phyloP scores from a whole-genome alignment of 805 yeast species.

The Ogataea pignaliae region DNA sequence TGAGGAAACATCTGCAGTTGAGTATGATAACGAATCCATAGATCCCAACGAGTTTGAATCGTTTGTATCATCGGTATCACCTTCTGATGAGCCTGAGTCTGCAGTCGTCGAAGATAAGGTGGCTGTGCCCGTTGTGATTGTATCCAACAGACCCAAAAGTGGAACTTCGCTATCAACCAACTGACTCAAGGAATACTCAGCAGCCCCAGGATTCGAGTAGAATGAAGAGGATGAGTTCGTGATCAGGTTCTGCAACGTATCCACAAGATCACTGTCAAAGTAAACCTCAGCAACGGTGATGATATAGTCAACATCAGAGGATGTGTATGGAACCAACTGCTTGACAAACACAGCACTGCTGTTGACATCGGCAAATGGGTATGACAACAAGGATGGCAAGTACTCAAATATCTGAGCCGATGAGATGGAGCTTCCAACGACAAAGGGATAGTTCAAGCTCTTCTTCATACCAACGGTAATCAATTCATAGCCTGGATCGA shows the following conservation, averaged over 20 bases:
- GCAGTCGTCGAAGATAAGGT: conserved; percentile 2
- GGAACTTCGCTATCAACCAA: conserved; percentile 74
- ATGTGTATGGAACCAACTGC: conserved; percentile 71
- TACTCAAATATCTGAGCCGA: conserved; percentile 84
- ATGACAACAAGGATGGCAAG: conserved; percentile 67
- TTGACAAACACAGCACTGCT: conserved; percentile 48
- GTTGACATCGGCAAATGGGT: conserved; percentile 44
- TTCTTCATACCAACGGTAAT: conserved; percentile 76
- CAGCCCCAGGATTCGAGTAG: conserved; percentile 53
- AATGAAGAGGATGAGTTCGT: conserved; percentile 49
- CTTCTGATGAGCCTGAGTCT: conserved; percentile 8
- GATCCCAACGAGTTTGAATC: conserved; percentile 21
- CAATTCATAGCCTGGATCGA: conserved; percentile 45
- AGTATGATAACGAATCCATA: conserved; percentile 18
- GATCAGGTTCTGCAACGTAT: conserved; percentile 45
- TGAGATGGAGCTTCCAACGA: conserved; percentile 64
- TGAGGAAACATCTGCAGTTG: conserved; percentile 9
- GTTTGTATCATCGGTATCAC: conserved; percentile 4
- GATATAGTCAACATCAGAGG: conserved; percentile 52
- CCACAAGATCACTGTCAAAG: conserved; percentile 56
- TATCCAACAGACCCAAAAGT: conserved; percentile 37
- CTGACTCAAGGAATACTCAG: conserved; percentile 53
- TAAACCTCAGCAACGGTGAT: conserved; percentile 87
- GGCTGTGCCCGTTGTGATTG: conserved; percentile 9
- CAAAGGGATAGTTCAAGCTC: conserved; percentile 79